Conservation (phyloP, 257 asterid genomes). For the Ocimum tenuiflorum region DNA sequence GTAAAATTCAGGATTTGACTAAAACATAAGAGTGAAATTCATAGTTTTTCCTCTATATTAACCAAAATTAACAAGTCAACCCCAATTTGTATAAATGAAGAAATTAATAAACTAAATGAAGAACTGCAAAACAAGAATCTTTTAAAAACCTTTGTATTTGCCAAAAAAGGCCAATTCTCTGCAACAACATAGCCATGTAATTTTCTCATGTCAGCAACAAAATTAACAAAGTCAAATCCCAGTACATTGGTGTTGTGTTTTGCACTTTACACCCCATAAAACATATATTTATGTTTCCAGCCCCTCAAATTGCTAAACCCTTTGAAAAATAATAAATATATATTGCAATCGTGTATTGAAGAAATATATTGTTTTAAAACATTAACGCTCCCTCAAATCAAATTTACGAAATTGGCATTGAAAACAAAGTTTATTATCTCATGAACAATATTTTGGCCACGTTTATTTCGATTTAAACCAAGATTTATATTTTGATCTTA, state of each 20-base stretch:
- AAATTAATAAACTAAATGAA: background rate
- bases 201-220: slow-evolving; percentile 13
- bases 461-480: too few species aligned
- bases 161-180: background rate
- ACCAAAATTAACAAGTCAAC: background rate
- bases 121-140: background rate
- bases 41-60: too few species aligned
- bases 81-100: background rate
- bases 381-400: too few species aligned
- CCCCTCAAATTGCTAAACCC: background rate
- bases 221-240: slow-evolving; percentile 13
- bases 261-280: background rate
- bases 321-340: background rate
- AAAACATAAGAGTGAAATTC: too few species aligned
- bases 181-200: background rate
- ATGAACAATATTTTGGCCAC: too few species aligned
- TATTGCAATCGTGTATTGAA: too few species aligned
- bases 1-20: too few species aligned
- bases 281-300: background rate
- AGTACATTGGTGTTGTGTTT: background rate
- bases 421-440: too few species aligned
- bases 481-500: too few species aligned
- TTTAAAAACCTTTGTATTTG: background rate
- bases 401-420: too few species aligned
- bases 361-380: background rate